phyloP scores from a whole-genome alignment of 2,329 filamentous ascomycete species.

The Exophiala sp. region DNA sequence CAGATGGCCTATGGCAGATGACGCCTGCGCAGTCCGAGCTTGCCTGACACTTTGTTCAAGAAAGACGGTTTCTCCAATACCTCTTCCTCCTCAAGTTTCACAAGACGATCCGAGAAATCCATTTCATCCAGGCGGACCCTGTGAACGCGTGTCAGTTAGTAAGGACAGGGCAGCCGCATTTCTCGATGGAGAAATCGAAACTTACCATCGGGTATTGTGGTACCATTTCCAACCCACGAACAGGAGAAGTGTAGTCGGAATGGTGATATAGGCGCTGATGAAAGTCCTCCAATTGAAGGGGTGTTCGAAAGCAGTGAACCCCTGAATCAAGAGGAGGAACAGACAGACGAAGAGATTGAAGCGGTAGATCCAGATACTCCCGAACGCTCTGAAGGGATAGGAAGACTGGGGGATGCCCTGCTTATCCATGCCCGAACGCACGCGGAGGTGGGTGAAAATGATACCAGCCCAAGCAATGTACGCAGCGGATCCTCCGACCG shows the following conservation, averaged over 20 bases:
- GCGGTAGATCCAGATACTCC: conserved; percentile 4
- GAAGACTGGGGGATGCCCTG: conserved; percentile 35
- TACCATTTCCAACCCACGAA: conserved; percentile 41
- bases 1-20: neutral
- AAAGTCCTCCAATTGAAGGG: conserved; percentile 5
- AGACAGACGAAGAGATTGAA: conserved; percentile 53
- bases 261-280: conserved; percentile 8
- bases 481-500: conserved; percentile 43
- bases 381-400: conserved; percentile 37
- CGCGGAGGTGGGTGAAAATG: conserved; percentile 44
- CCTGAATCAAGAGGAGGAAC: conserved; percentile 61
- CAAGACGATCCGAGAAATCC: conserved; percentile 13
- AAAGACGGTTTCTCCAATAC: neutral
- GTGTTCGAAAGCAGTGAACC: conserved; percentile 43
- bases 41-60: conserved; percentile 1
- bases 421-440: conserved; percentile 38
- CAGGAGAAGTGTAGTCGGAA: conserved; percentile 16
- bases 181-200: neutral
- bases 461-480: conserved; percentile 48
- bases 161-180: neutral
- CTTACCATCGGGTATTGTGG: conserved; percentile 33
- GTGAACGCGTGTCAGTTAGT: neutral
- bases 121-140: conserved; percentile 11
- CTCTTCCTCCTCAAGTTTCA: conserved; percentile 4
- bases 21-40: neutral